Base-by-base conservation (phyloP, 1,139 yeast species). In the Sugiyamaella xylanicola region DNA sequence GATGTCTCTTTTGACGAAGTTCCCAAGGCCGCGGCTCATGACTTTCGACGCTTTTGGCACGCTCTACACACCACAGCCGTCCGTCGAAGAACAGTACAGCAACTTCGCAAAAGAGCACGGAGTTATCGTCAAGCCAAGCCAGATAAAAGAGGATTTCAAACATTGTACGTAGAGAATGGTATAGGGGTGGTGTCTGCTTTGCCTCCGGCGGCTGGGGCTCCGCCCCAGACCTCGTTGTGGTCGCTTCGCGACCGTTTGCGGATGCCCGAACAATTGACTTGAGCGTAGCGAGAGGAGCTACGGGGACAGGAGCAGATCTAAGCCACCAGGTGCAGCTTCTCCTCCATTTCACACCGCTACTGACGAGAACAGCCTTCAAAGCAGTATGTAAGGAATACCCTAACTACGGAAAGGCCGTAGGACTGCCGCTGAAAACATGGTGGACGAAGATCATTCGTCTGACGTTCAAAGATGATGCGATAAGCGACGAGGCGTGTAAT, bases 1-100 rank as follows among this genome's bases (percentile, higher is more conserved):
- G 22, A 48, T 48, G 52, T 13, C 52, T 13, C 15, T 20, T 17
- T n/a, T 43, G 21, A 25, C 41, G 35, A 56, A 48, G 48, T 54
- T 59, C 32, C 53, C 56, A 3, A 44, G 53, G 37, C 68, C 68
- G 7, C 41, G 55, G 16, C 43, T 66, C 41, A 56, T 65, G 13
- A 64, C 69, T 2, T 67, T 67, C 53, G 71, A 67, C 52, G 70
- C 67, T 20, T 67, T 66, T 56, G 70, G 67, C 1, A 67, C 71
- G 1, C 51, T 67, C 4, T 67, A 63, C 48, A 55, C 57, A 1
- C 69, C 69, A 7, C 42, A 42, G 13, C 61, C 61, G 2, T 47
- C 62, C 1, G 67, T 65, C 1, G 59, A 62, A n/a, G 44, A 56
- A 11, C 66, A 63, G 40, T 67, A 67, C 46, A 50, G 55, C 16